Evolutionary conservation across 345 rosid species (phyloP).

Genomic region (sweet orange (Citrus sinensis)): DVS_A1.0 CM039166.1:19799501-19800000

Average conservation of each 20-base stretch:
- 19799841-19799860: constrained; percentile 57
- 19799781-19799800: constrained; percentile 83
- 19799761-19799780: constrained; percentile 79
- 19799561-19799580: not conserved
- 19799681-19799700: not conserved
- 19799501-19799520: not conserved
- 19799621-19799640: no score
- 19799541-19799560: not conserved
- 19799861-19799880: constrained; percentile 76
- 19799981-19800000: not conserved
- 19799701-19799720: not conserved
- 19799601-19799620: not conserved
- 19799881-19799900: constrained; percentile 82
- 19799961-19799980: not conserved
- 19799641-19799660: not conserved
- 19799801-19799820: constrained; percentile 56
- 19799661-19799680: not conserved
- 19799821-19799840: constrained; percentile 64
- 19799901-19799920: constrained; percentile 40
- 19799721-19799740: not conserved
- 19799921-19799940: not conserved
- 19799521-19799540: not conserved
- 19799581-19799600: not conserved
- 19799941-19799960: not conserved
- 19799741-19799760: constrained; percentile 37